These are phyloP conservation scores for Aphanoascus verrucosus DNA, from an alignment of 2,329 filamentous ascomycete genomes.

Conservation along the genomic window DNA sequence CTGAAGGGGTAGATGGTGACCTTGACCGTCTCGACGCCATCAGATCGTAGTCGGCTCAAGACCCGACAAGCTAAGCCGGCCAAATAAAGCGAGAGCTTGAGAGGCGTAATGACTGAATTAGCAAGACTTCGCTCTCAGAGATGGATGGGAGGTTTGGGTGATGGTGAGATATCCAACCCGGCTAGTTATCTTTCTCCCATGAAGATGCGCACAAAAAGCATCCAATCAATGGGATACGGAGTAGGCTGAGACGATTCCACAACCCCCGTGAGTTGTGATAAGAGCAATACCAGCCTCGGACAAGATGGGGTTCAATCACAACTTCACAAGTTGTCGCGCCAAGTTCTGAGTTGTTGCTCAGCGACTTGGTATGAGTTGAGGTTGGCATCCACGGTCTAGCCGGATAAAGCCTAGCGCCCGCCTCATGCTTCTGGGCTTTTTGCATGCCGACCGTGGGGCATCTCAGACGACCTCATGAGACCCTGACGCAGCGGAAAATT, in stretches of 20 bases:
- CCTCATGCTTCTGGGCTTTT: not conserved
- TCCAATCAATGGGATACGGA: not conserved
- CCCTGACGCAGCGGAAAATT: not conserved
- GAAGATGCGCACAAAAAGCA: not conserved
- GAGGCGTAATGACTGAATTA: constrained; percentile 25
- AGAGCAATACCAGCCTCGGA: not conserved
- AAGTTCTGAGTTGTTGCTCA: constrained; percentile 8
- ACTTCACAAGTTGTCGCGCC: not conserved
- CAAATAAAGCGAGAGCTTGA: constrained; percentile 14
- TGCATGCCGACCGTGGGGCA: not conserved
- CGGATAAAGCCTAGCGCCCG: constrained; percentile 3
- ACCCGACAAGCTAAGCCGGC: not conserved
- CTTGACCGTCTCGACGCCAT: constrained; percentile 42
- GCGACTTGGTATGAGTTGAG: not conserved
- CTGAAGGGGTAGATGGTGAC: constrained; percentile 59
- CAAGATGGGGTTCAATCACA: not conserved
- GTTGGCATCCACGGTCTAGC: not conserved
- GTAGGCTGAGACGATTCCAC: not conserved
- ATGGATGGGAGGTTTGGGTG: constrained; percentile 13
- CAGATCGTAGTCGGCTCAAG: constrained; percentile 12
- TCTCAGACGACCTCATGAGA: not conserved
- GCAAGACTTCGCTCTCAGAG: constrained; percentile 20
- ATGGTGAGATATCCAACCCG: constrained; percentile 19
- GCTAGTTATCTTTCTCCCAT: constrained; percentile 18
- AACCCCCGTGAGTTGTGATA: not conserved